A percentile compares a stretch with the other conserved stretches of the same genome.
Conservation (phyloP, 257 asterid genomes). For the Salvia rosmarinus region DNA sequence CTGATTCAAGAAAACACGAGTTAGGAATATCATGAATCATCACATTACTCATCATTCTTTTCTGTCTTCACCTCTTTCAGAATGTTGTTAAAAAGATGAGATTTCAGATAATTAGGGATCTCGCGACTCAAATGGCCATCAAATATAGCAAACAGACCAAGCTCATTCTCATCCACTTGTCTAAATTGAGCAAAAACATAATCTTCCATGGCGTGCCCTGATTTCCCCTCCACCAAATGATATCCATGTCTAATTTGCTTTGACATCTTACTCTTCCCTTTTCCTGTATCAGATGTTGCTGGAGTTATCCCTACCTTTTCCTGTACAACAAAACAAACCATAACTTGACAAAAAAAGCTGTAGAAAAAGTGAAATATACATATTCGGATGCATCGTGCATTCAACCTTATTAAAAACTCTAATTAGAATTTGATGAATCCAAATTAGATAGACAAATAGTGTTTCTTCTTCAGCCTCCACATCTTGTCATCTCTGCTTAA, state of each 20-base stretch:
- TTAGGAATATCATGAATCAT: neutral
- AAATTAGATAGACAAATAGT: too few relatives aligned
- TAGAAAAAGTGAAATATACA: neutral
- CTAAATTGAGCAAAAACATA: conserved; percentile 82
- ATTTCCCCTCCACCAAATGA: conserved; percentile 80
- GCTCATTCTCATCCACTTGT: conserved; percentile 67
- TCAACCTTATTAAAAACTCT: too few relatives aligned
- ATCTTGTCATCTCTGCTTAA: neutral
- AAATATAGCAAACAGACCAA: conserved; percentile 83
- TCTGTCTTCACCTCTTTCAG: conserved; percentile 49
- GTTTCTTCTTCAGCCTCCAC: too few relatives aligned
- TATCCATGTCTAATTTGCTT: conserved; percentile 78
- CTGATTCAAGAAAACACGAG: conserved; percentile 40
- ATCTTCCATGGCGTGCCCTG: conserved; percentile 84
- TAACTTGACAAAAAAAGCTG: neutral
- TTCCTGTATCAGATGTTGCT: conserved; percentile 57
- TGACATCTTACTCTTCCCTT: conserved; percentile 86
- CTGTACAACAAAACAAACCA: conserved; percentile 41
- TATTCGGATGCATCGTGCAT: too few relatives aligned
- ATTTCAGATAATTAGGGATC: conserved; percentile 70
- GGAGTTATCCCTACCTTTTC: conserved; percentile 67
- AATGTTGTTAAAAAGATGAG: conserved; percentile 79
- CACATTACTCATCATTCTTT: too few relatives aligned
- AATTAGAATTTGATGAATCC: neutral
- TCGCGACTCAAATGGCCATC: conserved; percentile 90